Evolutionary conservation across 2,329 filamentous ascomycete species (phyloP), one percentile per base, ranked within the genome.

Genomic region (Colletotrichum spinosum): DNA sequence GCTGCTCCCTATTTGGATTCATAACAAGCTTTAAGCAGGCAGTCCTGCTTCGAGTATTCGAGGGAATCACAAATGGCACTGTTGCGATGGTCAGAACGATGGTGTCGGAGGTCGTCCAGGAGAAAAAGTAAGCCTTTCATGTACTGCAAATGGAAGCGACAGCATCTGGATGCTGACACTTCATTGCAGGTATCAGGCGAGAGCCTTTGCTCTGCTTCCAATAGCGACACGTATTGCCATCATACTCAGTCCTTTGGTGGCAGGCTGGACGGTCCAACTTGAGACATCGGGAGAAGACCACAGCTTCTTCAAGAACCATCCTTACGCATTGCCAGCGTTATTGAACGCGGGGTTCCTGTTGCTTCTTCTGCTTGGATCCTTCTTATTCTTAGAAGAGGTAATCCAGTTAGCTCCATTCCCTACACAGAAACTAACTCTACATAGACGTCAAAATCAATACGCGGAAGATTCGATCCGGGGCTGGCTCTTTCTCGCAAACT

Each of bases 371-470:
- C 10, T 25, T 48, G 55, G 17, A 4, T 6, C 42, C 6, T 57
- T 57, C 3, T 13, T 57, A 5, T 50, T 50, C 25, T 25, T 57
- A 12, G 55, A 57, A 42, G 55, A 57, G 37, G 55, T 50, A 48
- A 48, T 44, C 11, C 8, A 49, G 45, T 2, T 17, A 12, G 17
- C 3, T 33, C 9, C 17, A 49, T 17, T 17, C 17, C 8, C 17
- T 33, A 9, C 17, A 34, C 45, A 17, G 17, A 8, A 3, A 17
- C 17, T 48, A 17, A 48, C 4, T 1, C 10, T n/a, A 25, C 8
- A 48, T 6, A 48, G 45, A 48, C 45, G n/a, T 48, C 45, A 7
- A 48, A 17, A 49, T 8, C 33, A 25, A 17, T 37, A 11, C 8
- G 37, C 13, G 12, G 37, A 39, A 35, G 42, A 17, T n/a, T 15